phyloP scores from a whole-genome alignment of 495 filamentous ascomycete genomes.

The Lophiotrema nucula region DNA sequence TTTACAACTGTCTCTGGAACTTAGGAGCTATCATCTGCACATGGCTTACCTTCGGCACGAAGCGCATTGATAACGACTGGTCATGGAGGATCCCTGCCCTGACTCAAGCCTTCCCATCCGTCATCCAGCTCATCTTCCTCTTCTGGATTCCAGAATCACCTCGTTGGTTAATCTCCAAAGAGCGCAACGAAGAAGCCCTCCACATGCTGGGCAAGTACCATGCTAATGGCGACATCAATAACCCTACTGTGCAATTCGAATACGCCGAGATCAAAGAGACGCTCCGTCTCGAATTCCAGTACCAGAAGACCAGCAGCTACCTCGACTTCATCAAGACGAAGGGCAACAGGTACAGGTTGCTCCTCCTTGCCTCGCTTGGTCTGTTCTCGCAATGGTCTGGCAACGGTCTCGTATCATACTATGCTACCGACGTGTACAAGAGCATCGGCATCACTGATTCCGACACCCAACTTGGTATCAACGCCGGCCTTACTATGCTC shows the following conservation, averaged over 20 bases:
- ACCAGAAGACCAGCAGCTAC: constrained; percentile 42
- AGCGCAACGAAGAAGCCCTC: constrained; percentile 38
- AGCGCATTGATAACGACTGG: constrained; percentile 48
- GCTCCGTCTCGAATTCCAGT: constrained; percentile 42
- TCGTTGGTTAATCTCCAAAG: constrained; percentile 34
- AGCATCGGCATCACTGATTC: constrained; percentile 36
- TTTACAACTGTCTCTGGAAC: constrained; percentile 48
- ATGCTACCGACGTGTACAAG: constrained; percentile 34
- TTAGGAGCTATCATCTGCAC: constrained; percentile 45
- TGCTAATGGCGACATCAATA: constrained; percentile 41
- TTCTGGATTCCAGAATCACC: constrained; percentile 42
- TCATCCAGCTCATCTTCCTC: constrained; percentile 50
- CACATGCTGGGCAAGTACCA: constrained; percentile 42
- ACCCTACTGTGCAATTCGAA: constrained; percentile 48
- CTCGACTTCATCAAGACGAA: constrained; percentile 63
- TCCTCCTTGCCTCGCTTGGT: constrained; percentile 26
- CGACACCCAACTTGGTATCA: constrained; percentile 31
- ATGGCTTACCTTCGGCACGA: constrained; percentile 47
- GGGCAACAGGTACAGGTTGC: constrained; percentile 53
- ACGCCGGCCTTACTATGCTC: constrained; percentile 30
- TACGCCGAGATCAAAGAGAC: constrained; percentile 43
- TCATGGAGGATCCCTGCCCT: constrained; percentile 51
- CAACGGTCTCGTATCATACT: constrained; percentile 33
- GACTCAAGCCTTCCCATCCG: constrained; percentile 46
- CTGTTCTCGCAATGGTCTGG: constrained; percentile 33